Conservation (phyloP, 1,284 basidiomycete genomes). For the Cutaneotrichosporon daszewskae region DNA sequence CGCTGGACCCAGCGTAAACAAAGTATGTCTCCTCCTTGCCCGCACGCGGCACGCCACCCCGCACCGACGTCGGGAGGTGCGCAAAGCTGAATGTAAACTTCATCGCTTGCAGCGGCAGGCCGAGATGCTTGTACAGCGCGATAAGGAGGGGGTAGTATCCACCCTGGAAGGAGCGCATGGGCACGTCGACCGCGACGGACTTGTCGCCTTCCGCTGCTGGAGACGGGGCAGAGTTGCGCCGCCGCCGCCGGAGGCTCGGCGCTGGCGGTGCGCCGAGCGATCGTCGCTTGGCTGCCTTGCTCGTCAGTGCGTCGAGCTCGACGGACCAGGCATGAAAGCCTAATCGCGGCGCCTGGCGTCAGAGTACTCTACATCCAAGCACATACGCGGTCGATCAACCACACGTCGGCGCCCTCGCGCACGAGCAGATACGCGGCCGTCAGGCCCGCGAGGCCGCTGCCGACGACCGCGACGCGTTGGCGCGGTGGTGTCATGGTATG, state of each 20-base stretch:
- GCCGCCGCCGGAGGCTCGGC: too few relatives aligned
- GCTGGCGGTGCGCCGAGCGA: too few relatives aligned
- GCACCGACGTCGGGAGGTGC: conserved; percentile 29
- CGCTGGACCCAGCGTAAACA: conserved; percentile 63
- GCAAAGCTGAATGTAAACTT: conserved; percentile 69
- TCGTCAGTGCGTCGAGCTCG: conserved; percentile 42
- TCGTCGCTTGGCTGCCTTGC: conserved; percentile 28
- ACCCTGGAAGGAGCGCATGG: conserved; percentile 73
- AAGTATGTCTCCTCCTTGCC: conserved; percentile 48
- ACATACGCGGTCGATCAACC: conserved; percentile 65
- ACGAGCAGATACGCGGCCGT: conserved; percentile 60
- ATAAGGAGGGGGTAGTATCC: conserved; percentile 67
- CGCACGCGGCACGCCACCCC: conserved; percentile 22
- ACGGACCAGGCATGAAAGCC: conserved; percentile 41
- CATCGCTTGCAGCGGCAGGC: conserved; percentile 49
- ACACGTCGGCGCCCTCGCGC: conserved; percentile 55
- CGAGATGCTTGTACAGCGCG: conserved; percentile 56
- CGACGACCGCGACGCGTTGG: conserved; percentile 60
- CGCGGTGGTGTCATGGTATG: too few relatives aligned
- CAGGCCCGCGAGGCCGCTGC: conserved; percentile 65
- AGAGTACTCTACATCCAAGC: neutral
- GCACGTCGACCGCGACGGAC: conserved; percentile 56
- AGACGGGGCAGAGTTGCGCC: too few relatives aligned
- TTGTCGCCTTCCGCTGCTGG: neutral
- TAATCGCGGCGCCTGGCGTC: conserved; percentile 12